Base-by-base conservation (phyloP, 2,329 filamentous ascomycete genomes). In the Cyphellophora attinorum region DNA sequence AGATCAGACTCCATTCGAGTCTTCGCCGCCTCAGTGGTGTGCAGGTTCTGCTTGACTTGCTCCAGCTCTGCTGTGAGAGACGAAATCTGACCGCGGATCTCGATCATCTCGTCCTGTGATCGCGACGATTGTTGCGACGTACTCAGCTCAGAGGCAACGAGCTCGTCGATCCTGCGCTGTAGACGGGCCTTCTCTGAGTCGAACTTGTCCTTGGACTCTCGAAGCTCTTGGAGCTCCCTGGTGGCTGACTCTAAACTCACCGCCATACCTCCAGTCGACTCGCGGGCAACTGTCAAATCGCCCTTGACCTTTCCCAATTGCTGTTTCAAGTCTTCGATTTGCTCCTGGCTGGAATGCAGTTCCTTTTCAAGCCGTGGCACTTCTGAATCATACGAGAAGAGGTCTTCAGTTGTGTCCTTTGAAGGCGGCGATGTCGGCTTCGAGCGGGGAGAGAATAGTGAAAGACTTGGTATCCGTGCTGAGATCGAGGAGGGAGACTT, bases 361-460 rank as follows among this genome's bases (percentile, higher is more conserved):
- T 91, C 81, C 1, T 73, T 69, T 51, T 93, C 81, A n/a, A 94
- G 62, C 35, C 83, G 76, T 3, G 84, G 82, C 11, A 93, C 68
- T 58, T 96, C 89, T 33, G 81, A 80, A 39, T 96, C 88, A 49
- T 86, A 93, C 0, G 86, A 94, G 60, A 95, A 95, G 59, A 95
- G 81, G 31, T 93, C 84, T 44, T 88, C 82, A 15, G 59, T 55
- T 11, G 58, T 56, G 19, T 59, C 56, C 19, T 57, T 48, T 4
- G 40, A 42, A 16, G 53, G 43, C n/a, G 51, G 45, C 10, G 57
- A 52, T 8, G 50, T 34, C 2, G 57, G 33, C 36, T 54, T 59
- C 11, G 46, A 38, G 31, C 54, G 57, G 11, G 59, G 57, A 12
- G 60, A 61, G 35, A 62, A 62, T 14, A 59, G 39, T 5, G 56